Percentiles rank a stretch among this genome's conserved stretches.
These are phyloP conservation scores for Arthrobotrys sphaeroides DNA, from an alignment of 2,329 filamentous ascomycete genomes.

Conservation along the genomic window DNA sequence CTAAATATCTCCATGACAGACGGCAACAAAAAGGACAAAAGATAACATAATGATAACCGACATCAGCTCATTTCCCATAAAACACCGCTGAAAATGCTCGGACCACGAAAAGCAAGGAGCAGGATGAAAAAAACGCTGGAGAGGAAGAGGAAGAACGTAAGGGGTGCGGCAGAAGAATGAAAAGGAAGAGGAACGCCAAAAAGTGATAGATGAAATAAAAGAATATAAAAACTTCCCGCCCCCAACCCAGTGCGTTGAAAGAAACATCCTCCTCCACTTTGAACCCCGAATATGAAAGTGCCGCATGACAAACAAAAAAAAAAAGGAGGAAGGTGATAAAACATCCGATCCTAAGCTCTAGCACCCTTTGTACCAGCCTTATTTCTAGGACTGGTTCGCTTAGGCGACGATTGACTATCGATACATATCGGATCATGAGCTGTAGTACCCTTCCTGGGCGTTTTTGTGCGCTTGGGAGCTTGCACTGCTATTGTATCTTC, in stretches of 20 bases:
- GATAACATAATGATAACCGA: constrained; percentile 1
- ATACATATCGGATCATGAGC: constrained; percentile 36
- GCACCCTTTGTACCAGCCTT: not conserved
- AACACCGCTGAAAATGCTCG: constrained; percentile 27
- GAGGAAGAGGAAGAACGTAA: not conserved
- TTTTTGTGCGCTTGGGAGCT: not conserved
- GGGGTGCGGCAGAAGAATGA: not conserved
- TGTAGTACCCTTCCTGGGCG: constrained; percentile 18
- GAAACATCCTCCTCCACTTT: not conserved
- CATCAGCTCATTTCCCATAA: constrained; percentile 6
- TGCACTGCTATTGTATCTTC: not conserved
- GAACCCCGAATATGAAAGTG: not conserved
- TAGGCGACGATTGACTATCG: constrained; percentile 43
- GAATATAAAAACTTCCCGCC: not conserved
- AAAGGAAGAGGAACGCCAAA: constrained; percentile 10
- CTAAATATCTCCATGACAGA: not conserved
- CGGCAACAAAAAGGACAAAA: not conserved
- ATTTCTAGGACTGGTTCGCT: constrained; percentile 6
- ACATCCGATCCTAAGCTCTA: not conserved
- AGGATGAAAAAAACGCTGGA: not conserved
- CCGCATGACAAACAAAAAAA: not conserved
- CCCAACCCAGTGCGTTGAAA: not conserved
- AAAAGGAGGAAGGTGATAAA: not conserved
- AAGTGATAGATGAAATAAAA: not conserved
- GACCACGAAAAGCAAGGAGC: constrained; percentile 1